Percentiles rank a stretch among this genome's conserved stretches.
phyloP scores from a whole-genome alignment of 345 rosid genomes.

The Corymbia maculata region DNA sequence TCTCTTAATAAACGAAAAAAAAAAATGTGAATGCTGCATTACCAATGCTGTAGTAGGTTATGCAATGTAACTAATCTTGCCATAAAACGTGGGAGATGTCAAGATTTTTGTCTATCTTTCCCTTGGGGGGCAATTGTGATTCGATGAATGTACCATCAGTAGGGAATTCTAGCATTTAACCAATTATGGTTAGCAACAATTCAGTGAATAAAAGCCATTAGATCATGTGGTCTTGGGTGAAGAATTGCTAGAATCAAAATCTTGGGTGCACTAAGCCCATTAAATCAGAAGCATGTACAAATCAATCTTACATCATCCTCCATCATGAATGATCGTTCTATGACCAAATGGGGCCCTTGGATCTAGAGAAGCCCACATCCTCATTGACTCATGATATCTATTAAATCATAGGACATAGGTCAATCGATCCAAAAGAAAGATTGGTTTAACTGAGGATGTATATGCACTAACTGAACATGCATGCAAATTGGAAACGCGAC shows the following conservation, averaged over 20 bases:
- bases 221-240: not conserved
- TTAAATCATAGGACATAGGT: not conserved
- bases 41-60: not conserved
- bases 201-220: not conserved
- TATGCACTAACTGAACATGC: not conserved
- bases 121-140: not conserved
- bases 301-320: not conserved
- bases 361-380: not conserved
- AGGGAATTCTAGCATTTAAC: not conserved
- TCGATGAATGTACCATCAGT: not conserved
- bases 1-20: not conserved
- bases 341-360: not conserved
- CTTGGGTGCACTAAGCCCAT: too few species aligned
- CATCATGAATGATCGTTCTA: not conserved
- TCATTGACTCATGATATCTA: not conserved
- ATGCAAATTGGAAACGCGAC: slow-evolving; percentile 75
- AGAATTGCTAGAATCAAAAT: not conserved
- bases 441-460: not conserved
- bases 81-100: not conserved
- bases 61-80: not conserved
- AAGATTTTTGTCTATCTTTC: not conserved
- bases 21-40: not conserved
- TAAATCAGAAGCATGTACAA: too few species aligned
- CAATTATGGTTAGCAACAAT: not conserved
- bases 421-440: not conserved